These are phyloP conservation scores for Diaporthe sp. DNA, from an alignment of 2,329 filamentous ascomycete species.

Conservation along the genomic window DNA sequence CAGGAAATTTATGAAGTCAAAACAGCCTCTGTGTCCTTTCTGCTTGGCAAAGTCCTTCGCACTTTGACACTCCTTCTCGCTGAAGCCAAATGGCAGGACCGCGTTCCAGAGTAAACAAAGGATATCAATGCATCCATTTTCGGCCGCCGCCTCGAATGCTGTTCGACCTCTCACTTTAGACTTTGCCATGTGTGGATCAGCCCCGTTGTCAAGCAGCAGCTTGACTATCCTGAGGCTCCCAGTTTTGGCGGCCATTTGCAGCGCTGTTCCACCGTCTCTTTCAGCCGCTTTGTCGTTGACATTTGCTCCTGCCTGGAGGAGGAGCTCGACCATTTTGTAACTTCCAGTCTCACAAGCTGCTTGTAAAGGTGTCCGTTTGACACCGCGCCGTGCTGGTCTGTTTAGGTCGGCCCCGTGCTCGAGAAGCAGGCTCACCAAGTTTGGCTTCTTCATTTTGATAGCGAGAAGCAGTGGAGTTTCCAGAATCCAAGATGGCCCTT, in stretches of 20 bases:
- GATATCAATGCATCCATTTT: background rate
- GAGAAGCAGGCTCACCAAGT: background rate
- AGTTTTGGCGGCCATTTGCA: background rate
- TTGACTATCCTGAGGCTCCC: background rate
- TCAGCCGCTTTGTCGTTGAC: background rate
- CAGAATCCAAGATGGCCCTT: too few relatives aligned
- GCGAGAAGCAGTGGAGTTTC: background rate
- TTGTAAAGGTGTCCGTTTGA: background rate
- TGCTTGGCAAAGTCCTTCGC: background rate
- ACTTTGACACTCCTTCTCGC: background rate
- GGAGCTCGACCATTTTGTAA: background rate
- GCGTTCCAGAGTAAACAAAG: background rate
- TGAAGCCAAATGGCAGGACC: background rate
- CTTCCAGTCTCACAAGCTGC: background rate
- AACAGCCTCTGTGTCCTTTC: background rate
- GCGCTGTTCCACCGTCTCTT: background rate
- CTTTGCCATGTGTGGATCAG: background rate
- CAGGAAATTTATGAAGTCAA: conserved; percentile 9
- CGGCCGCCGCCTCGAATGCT: background rate
- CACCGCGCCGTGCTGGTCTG: background rate
- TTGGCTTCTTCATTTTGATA: background rate
- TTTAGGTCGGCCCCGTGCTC: background rate
- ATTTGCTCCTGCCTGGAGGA: background rate
- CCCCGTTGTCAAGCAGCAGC: conserved; percentile 1
- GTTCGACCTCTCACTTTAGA: background rate